Evolutionary conservation across 805 yeast genomes (phyloP).

Genomic region (Komagataella kurtzmanii): DNA sequence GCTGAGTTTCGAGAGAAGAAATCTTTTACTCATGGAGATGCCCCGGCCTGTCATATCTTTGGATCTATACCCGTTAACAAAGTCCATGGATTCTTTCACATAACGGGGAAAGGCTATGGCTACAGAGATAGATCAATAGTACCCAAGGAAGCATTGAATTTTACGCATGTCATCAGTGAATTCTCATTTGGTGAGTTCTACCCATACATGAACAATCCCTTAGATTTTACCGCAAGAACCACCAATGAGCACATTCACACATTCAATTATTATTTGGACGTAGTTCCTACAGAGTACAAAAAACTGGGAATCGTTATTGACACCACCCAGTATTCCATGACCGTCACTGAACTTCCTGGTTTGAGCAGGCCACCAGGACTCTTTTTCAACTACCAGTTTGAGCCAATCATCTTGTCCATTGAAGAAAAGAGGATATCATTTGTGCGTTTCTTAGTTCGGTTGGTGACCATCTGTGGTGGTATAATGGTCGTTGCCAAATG

Average conservation of each 20-base stretch:
- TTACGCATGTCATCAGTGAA: conserved; percentile 77
- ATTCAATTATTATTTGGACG: conserved; percentile 56
- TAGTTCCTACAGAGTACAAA: conserved; percentile 72
- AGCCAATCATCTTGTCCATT: conserved; percentile 63
- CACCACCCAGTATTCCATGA: conserved; percentile 77
- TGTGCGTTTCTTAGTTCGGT: conserved; percentile 59
- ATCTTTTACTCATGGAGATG: conserved; percentile 29
- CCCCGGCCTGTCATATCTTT: conserved; percentile 76
- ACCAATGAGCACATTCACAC: conserved; percentile 34
- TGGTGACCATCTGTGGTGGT: conserved; percentile 79
- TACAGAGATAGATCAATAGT: conserved; percentile 35
- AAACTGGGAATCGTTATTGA: conserved; percentile 60
- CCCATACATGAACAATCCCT: conserved; percentile 79
- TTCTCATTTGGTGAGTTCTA: conserved; percentile 84
- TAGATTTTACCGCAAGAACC: conserved; percentile 58
- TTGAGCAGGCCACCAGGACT: conserved; percentile 52
- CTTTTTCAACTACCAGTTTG: conserved; percentile 75
- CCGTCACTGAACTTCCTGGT: conserved; percentile 21
- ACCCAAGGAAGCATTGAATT: conserved; percentile 43
- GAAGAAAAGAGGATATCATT: conserved; percentile 67
- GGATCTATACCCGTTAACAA: conserved; percentile 78
- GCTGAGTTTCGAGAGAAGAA: conserved; percentile 47
- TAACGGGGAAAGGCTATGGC: conserved; percentile 67
- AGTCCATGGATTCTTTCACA: conserved; percentile 75
- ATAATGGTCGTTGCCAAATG: conserved; percentile 58